phyloP scores from a whole-genome alignment of 176 grass and related monocot genomes.

The Aegilops tauschii region DNA sequence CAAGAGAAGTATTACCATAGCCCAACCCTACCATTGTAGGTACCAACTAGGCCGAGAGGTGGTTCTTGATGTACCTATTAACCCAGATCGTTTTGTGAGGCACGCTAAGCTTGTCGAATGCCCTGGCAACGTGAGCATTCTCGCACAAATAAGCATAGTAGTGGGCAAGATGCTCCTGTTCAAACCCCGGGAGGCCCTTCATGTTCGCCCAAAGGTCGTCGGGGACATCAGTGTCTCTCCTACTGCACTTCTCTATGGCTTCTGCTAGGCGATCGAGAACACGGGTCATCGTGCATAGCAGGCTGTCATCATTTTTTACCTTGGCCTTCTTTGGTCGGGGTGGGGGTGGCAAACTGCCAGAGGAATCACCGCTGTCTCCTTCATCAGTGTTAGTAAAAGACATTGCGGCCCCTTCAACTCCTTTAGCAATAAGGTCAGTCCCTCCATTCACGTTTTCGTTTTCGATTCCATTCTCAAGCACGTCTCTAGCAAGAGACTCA shows the following conservation, averaged over 20 bases:
- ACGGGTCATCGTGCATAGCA: not conserved
- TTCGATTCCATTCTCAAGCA: not conserved
- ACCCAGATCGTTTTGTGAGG: not conserved
- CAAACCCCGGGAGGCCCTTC: not conserved
- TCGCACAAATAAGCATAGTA: not conserved
- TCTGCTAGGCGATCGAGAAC: not conserved
- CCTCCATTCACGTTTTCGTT: not conserved
- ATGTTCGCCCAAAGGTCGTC: constrained; percentile 5
- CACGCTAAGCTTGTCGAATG: not conserved
- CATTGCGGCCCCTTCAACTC: not conserved
- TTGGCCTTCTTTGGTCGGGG: not conserved
- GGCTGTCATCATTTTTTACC: not conserved
- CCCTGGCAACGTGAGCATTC: not conserved
- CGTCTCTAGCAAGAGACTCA: not conserved
- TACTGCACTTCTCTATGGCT: constrained; percentile 4
- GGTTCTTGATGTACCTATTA: constrained; percentile 4
- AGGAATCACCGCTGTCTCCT: not conserved
- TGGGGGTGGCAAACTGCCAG: not conserved
- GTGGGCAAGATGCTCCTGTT: not conserved
- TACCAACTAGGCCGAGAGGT: not conserved
- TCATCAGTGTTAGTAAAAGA: not conserved
- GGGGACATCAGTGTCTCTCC: not conserved
- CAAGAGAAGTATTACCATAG: not conserved
- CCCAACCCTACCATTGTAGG: not conserved
- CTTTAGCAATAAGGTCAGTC: not conserved